phyloP scores from a whole-genome alignment of 2,329 filamentous ascomycete species.

The Fusarium concolor region DNA sequence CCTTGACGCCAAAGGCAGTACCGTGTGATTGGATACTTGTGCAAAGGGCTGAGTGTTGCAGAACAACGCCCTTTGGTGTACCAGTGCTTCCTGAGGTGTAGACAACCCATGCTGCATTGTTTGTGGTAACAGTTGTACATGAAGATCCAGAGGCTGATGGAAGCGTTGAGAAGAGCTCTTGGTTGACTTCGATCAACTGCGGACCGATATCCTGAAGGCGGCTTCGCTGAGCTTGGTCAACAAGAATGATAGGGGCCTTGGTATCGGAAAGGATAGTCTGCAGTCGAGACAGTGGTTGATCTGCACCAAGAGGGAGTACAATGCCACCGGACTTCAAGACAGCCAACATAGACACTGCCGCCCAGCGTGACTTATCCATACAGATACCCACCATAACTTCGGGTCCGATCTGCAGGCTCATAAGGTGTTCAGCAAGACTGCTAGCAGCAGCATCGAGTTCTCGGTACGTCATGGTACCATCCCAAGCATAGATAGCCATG shows the following conservation, averaged over 20 bases:
- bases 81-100: constrained; percentile 4
- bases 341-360: not conserved
- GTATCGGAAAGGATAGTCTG: not conserved
- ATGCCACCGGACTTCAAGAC: not conserved
- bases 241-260: not conserved
- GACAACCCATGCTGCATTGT: constrained; percentile 3
- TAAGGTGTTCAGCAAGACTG: not conserved
- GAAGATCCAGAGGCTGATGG: not conserved
- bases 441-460: not conserved
- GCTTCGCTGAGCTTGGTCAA: not conserved
- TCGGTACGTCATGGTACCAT: not conserved
- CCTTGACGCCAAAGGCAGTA: not conserved
- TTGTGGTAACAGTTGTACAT: not conserved
- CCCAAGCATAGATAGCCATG: not conserved
- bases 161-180: not conserved
- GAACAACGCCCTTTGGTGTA: not conserved
- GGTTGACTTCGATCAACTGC: not conserved
- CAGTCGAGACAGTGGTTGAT: not conserved
- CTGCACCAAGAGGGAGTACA: not conserved
- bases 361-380: constrained; percentile 7
- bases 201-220: not conserved
- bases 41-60: not conserved
- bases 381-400: constrained; percentile 8
- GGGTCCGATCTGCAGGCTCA: not conserved
- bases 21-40: constrained; percentile 1